These are phyloP conservation scores for Quercus glauca DNA, from an alignment of 306 rosid genomes.

Conservation along the genomic window DNA sequence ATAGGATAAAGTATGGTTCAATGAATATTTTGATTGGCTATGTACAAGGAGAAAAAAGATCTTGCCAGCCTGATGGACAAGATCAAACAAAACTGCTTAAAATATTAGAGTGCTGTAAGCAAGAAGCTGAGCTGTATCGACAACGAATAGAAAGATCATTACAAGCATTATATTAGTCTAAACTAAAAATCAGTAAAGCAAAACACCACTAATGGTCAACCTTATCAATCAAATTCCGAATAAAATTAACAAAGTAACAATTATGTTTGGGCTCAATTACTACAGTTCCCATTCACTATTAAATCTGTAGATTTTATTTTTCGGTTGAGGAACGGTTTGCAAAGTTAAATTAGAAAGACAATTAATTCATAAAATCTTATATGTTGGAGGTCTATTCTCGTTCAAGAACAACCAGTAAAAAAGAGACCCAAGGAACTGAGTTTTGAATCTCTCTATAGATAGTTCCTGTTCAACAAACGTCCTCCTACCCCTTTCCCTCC, in stretches of 20 bases:
- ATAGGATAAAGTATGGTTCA: neutral
- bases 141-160: neutral
- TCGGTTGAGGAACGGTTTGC: no score
- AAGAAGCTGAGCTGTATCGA: neutral
- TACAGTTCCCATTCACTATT: neutral
- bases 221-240: neutral
- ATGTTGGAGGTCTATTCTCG: no score
- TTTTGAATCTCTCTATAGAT: no score
- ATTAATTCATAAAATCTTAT: no score
- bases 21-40: neutral
- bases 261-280: neutral
- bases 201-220: neutral
- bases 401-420: no score
- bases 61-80: neutral
- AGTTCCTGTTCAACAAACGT: no score
- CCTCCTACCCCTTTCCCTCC: no score
- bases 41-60: neutral
- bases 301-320: no score
- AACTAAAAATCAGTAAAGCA: neutral
- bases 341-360: no score
- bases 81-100: neutral
- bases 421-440: no score
- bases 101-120: neutral
- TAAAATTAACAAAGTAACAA: neutral
- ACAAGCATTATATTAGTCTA: neutral